Base-by-base conservation (phyloP, 768 basidiomycete genomes). In the Termitomyces sp. region DNA sequence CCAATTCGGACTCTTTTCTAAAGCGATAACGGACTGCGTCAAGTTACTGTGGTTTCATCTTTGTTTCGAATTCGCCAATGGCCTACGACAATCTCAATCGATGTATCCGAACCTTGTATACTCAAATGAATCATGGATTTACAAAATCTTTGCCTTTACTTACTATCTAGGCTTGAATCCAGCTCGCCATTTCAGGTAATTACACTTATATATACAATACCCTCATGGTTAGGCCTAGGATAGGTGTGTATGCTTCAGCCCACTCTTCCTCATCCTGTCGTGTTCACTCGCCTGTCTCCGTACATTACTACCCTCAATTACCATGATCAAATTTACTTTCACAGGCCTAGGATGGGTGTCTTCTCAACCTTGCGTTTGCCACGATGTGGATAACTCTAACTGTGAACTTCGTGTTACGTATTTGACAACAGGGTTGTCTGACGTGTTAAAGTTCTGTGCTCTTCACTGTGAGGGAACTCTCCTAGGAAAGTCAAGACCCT, bases 1-100 rank as follows among this genome's bases (percentile, higher is more conserved):
- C 51, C 34, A 63, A 54, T 31, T 53, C 59, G 19, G 59, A 62
- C 40, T 56, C 61, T 40, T 53, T 62, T 50, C 50, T 56, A 40
- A 63, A 59, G 49, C 54, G 53, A 47, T 55, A 47, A 55, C 35
- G 19, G 42, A 16, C 14, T 23, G 32, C 21, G 21, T 43, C 21
- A 14, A 23, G 5, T 10, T 53, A 11, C 11, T 29, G 49, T 19
- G 11, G 29, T 19, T 35, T 27, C 8, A 5, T 6, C 23, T 16
- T 38, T 38, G 25, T 16, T 32, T n/a, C n/a, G n/a, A n/a, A n/a
- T n/a, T n/a, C 27, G 29, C 29, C n/a, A 27, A 38, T 19, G 11
- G 23, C 25, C 23, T 19, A 12, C 17, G 37, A 51, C 37, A 35
- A 51, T 40, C 32, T 25, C 25, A 51, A 38, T 29, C 25, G 32